Conservation (phyloP, 805 yeast genomes). For the Saturnispora hagleri region DNA sequence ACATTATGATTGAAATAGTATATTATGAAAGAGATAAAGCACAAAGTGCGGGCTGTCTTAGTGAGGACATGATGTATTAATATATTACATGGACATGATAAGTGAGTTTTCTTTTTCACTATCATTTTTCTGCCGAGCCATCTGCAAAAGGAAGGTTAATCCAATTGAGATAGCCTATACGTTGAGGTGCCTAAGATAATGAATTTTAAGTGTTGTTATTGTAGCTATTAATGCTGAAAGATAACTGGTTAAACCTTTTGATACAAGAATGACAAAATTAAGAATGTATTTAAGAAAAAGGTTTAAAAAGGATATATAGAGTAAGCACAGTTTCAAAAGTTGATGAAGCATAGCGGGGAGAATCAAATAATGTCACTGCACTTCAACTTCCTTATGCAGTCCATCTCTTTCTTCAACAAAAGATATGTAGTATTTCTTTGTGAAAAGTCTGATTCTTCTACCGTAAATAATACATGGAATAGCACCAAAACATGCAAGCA, state of each 20-base stretch:
- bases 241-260: too few species aligned
- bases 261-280: neutral
- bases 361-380: neutral
- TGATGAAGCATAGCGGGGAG: neutral
- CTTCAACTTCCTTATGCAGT: constrained; percentile 9
- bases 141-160: neutral
- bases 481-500: constrained; percentile 41
- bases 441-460: constrained; percentile 46
- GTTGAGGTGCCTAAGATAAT: neutral
- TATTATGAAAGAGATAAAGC: neutral
- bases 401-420: constrained; percentile 48
- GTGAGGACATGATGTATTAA: neutral
- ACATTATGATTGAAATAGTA: neutral
- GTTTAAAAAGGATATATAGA: neutral
- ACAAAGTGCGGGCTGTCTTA: neutral
- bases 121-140: neutral
- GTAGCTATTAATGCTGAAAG: too few species aligned
- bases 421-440: constrained; percentile 45
- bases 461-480: constrained; percentile 43
- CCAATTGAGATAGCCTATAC: neutral
- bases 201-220: neutral
- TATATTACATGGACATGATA: neutral
- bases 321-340: neutral
- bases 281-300: neutral
- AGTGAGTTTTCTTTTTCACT: neutral